Evolutionary conservation across 1,284 basidiomycete genomes (phyloP), one percentile per base, ranked within the genome.

Genomic region (Ganoderma lucidum): DNA sequence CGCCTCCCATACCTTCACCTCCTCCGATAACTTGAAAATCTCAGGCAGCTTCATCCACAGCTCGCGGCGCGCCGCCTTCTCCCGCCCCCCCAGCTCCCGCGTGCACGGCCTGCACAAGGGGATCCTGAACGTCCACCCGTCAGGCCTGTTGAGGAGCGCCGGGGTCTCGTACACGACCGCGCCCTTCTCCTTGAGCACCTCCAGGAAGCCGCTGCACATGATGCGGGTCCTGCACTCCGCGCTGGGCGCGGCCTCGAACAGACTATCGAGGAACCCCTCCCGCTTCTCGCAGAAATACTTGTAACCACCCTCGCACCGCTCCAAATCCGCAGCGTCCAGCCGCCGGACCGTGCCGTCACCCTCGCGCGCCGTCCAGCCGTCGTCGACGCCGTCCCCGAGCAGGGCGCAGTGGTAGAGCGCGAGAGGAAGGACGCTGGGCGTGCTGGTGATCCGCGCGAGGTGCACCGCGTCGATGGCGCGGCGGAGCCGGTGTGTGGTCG

Each of bases 361-460:
- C 9, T 41, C 37, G 32, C 37, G 6, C 17, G n/a, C n/a, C n/a
- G 39, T 39, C 62, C 55, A 62, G 3, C 59, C 63, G 14, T 68
- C 32, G 1, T 44, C 12, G 3, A 62, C 48, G 4, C 15, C 19
- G 6, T 35, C 63, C 12, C 48, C 58, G 39, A 62, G 58, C 4
- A 65, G 19, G 30, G 62, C 56, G 28, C 62, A 68, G 23, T 32
- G 45, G 44, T 68, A 68, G 32, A 62, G 42, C 3, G 64, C 68
- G 44, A 60, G 53, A 9, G 68, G 64, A 2, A 65, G 58, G 44
- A 69, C 65, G 30, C 12, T 19, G 23, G 58, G 45, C 32, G 32
- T 62, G 56, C 64, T 28, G 35, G 62, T 64, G n/a, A 64, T 39
- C 32, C 58, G 23, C 4, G 67, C 67, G 1, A 68, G 56, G 19